A percentile compares a stretch with the other conserved stretches of the same genome.
phyloP scores from a whole-genome alignment of 805 yeast genomes.

The Teunomyces kruisii region DNA sequence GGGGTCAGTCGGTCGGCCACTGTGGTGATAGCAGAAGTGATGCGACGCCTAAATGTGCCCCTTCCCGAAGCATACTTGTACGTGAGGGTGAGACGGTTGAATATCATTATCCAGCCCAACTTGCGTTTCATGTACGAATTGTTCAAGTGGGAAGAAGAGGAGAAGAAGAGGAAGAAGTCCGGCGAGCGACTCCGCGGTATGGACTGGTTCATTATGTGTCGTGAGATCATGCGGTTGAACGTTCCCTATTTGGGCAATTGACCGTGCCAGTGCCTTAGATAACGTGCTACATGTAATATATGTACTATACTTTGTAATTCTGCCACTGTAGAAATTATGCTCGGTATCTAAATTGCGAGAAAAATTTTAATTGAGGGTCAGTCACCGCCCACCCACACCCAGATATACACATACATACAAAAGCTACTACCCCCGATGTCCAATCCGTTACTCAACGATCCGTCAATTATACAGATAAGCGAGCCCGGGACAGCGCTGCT shows the following conservation, averaged over 20 bases:
- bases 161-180: conserved; percentile 12
- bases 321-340: not conserved
- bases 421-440: conserved; percentile 2
- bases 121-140: conserved; percentile 88
- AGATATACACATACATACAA: not conserved
- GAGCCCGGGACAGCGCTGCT: conserved; percentile 3
- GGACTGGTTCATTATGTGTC: conserved; percentile 86
- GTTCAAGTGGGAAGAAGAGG: conserved; percentile 52
- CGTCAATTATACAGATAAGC: conserved; percentile 26
- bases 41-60: conserved; percentile 67
- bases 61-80: conserved; percentile 79
- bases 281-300: conserved; percentile 2
- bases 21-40: conserved; percentile 92
- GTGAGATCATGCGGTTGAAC: conserved; percentile 78
- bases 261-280: too few relatives aligned
- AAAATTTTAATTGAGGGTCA: conserved; percentile 5
- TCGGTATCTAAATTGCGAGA: not conserved
- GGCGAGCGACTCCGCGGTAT: conserved; percentile 52
- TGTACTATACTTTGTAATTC: not conserved
- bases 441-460: conserved; percentile 29
- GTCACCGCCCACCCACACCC: conserved; percentile 1
- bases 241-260: conserved; percentile 52
- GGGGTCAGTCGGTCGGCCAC: conserved; percentile 96
- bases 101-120: conserved; percentile 93
- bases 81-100: conserved; percentile 86